Evolutionary conservation across 2,329 filamentous ascomycete species (phyloP), one percentile per base, ranked within the genome.

Genomic region (Aspergillus uvarum): DNA sequence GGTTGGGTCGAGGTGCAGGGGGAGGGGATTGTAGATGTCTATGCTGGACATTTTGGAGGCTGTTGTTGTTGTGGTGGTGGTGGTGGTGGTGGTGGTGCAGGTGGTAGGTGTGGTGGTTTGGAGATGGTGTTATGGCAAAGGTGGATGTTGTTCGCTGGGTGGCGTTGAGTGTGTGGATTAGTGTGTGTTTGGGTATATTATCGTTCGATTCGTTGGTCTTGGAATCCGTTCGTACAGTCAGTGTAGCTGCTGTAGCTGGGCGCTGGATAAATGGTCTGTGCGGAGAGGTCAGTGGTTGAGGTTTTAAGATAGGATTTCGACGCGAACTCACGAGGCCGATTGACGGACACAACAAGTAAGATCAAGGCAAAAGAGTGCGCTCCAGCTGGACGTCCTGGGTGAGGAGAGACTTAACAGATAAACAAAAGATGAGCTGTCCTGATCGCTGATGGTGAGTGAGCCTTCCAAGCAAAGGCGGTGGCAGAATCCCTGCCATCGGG

Each of bases 1-100:
- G 67, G 87, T 77, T n/a, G 91, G 86, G 80, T 97, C 90, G 76
- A 98, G 85, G 63, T 86, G 81, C 56, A 99, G 82, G 42, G 92
- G 90, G 72, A 96, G 87, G 69, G 92, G 86, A 68, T 87, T 90
- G 83, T 94, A 98, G 68, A 72, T 57, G 56, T 77, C 74, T 56
- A 76, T 68, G 64, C 65, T 66, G 52, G 69, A 64, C 70, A 73
- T 74, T 62, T 61, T 68, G 56, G 21, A 14, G 21, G 56, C 16
- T 44, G 29, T 49, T 51, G 14, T 19, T 55, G 21, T 22, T 14
- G 32, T 51, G 16, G n/a, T 32, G 7, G 31, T 38, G 19, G 24
- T 22, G 2, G 22, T 22, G 22, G 22, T 22, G 22, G 22, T 22
- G 21, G 21, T 19, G 24, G 56, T 21, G 32, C 21, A 22, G 26